These are phyloP conservation scores for Begonia masoniana DNA, from an alignment of 306 rosid genomes.

Conservation along the genomic window DNA sequence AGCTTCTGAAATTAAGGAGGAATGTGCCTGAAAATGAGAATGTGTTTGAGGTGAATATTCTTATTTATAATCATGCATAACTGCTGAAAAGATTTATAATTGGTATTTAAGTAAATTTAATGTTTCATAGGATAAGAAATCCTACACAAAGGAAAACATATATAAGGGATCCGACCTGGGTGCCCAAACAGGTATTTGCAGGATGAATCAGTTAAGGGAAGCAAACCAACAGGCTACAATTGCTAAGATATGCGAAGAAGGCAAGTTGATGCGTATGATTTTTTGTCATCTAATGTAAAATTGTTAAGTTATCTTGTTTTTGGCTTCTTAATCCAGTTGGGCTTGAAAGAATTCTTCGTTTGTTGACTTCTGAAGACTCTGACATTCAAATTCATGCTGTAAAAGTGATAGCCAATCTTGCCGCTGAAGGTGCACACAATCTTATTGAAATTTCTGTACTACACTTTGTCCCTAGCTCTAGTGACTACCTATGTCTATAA, in stretches of 20 bases:
- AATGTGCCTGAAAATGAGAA: slow-evolving; percentile 24
- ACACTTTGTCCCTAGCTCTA: not conserved
- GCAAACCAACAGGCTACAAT: slow-evolving; percentile 41
- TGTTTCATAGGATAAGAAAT: slow-evolving; percentile 28
- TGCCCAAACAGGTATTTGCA: slow-evolving; percentile 17
- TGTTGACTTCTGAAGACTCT: slow-evolving; percentile 43
- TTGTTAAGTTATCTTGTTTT: slow-evolving; percentile 6
- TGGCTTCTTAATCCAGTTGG: slow-evolving; percentile 35
- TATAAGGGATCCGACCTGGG: slow-evolving; percentile 22
- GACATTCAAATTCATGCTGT: slow-evolving; percentile 59
- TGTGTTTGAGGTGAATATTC: slow-evolving; percentile 32
- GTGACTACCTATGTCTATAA: too few relatives aligned
- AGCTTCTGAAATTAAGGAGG: slow-evolving; percentile 28
- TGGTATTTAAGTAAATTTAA: slow-evolving; percentile 1
- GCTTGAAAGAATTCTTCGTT: slow-evolving; percentile 43
- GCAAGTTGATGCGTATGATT: slow-evolving; percentile 16
- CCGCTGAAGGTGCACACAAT: slow-evolving; percentile 50
- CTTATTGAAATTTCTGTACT: slow-evolving; percentile 4
- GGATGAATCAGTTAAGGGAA: slow-evolving; percentile 25
- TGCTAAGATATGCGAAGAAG: slow-evolving; percentile 66
- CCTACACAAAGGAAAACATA: slow-evolving; percentile 24
- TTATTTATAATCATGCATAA: slow-evolving; percentile 1
- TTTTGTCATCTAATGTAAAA: slow-evolving; percentile 1
- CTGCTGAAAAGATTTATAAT: not conserved
- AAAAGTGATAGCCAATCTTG: slow-evolving; percentile 71